Evolutionary conservation across 1,284 basidiomycete species (phyloP), one percentile per base, ranked within the genome.

Genomic region (Sporisorium scitamineum): DNA sequence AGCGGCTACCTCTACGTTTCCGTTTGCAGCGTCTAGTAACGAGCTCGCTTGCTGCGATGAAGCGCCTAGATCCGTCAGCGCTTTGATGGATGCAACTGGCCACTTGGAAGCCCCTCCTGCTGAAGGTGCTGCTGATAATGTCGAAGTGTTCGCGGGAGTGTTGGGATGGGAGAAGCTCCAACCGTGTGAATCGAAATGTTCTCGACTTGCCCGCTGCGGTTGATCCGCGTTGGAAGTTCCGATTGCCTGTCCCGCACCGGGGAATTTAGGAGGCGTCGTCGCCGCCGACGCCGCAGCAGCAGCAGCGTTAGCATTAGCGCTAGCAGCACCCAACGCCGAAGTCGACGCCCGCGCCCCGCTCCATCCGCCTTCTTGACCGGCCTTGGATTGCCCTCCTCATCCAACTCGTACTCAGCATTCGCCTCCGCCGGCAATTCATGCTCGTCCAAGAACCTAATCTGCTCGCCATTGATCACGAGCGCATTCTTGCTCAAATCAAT

Each of bases 401-500:
- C 86, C 8, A 81, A 56, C 61, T 85, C 81, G 27, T 80, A 77
- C 62, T 80, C 80, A 22, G 61, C 63, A 32, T 61, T 75, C 11
- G 72, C 68, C 58, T 72, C 66, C 1, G 51, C 90, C 0, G 95
- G 95, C 5, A 99, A 89, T 85, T 98, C 93, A 85, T 99, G 96
- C 86, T 99, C 96, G 1, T 94, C 87, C 11, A 99, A 88, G 88
- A 99, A 99, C 10, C 88, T 86, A 9, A 99, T 92, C 85, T 94
- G 92, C 27, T 92, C 89, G 4, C 90, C 92, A 86, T 94, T 92
- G 65, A 99, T 96, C 29, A 95, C 89, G 18, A 99, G 89, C 13
- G 92, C 92, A 80, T 92, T 91, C 85, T 94, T 93, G 67, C 91
- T 89, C 27, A 99, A 90, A 86, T 99, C 97, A 84, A 99, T 97